A percentile compares a stretch with the other conserved stretches of the same genome.
Evolutionary conservation across 345 rosid genomes (phyloP).

Genomic region (Combretum micranthum): DNA sequence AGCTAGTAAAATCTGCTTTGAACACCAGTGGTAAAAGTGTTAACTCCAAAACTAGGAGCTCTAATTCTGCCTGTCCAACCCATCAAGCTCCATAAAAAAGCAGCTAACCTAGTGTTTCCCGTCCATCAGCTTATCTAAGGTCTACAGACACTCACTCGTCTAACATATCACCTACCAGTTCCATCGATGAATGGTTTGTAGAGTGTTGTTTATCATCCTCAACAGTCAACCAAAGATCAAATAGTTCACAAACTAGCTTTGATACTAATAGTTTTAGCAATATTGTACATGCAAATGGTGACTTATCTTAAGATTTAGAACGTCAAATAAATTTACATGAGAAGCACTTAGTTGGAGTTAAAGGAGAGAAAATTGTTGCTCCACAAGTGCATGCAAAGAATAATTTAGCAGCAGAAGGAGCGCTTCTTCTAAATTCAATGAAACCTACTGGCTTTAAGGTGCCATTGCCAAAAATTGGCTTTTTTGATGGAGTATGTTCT

Average conservation of each 20-base stretch:
- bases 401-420: constrained; percentile 25
- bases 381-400: constrained; percentile 21
- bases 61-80: constrained; percentile 26
- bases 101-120: constrained; percentile 26
- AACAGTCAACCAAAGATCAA: constrained; percentile 42
- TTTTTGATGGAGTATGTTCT: constrained; percentile 88
- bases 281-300: constrained; percentile 12
- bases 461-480: constrained; percentile 95
- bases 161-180: constrained; percentile 54
- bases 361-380: constrained; percentile 18
- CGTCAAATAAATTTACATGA: constrained; percentile 21
- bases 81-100: constrained; percentile 31
- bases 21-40: constrained; percentile 26
- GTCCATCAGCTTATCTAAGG: constrained; percentile 33
- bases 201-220: constrained; percentile 47
- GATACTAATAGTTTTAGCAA: constrained; percentile 24
- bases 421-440: constrained; percentile 25
- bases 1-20: constrained; percentile 29
- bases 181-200: constrained; percentile 75
- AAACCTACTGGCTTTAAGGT: constrained; percentile 84
- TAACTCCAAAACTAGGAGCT: constrained; percentile 23
- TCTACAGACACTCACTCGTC: constrained; percentile 41
- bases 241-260: constrained; percentile 31
- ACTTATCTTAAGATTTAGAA: constrained; percentile 23
- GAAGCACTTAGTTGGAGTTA: constrained; percentile 23